Conservation (phyloP, 306 rosid species). For the Carpinus viminea region DNA sequence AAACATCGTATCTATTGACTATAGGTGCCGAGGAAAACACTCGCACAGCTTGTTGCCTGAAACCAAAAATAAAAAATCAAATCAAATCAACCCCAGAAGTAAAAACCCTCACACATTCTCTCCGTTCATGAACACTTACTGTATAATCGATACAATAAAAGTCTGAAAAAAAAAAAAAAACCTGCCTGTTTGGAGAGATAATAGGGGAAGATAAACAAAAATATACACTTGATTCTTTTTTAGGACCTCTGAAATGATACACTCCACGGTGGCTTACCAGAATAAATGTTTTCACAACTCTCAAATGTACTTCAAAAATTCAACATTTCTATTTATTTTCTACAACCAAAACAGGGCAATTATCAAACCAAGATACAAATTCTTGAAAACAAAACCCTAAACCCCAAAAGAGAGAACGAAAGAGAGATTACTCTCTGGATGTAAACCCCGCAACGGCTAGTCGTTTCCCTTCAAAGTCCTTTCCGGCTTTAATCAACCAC, state of each 20-base stretch:
- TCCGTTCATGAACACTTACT: too few species aligned
- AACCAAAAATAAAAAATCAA: background rate
- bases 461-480: constrained; percentile 40
- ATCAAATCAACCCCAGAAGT: background rate
- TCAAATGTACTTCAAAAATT: background rate
- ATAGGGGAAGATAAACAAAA: background rate
- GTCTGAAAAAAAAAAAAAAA: too few species aligned
- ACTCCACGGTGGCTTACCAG: background rate
- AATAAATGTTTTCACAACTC: background rate
- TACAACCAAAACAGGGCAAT: background rate
- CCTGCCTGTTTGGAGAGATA: too few species aligned
- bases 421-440: constrained; percentile 42
- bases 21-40: constrained; percentile 68
- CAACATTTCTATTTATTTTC: background rate
- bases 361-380: background rate
- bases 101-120: background rate
- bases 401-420: constrained; percentile 4
- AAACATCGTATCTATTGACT: constrained; percentile 43
- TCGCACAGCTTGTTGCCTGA: constrained; percentile 53
- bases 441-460: constrained; percentile 62
- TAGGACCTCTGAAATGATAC: background rate
- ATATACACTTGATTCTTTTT: background rate
- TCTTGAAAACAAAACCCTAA: constrained; percentile 6
- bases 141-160: background rate
- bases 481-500: constrained; percentile 57